Evolutionary conservation across 768 basidiomycete genomes (phyloP), one percentile per base, ranked within the genome.

Genomic region (Lactifluus echinatus): DNA sequence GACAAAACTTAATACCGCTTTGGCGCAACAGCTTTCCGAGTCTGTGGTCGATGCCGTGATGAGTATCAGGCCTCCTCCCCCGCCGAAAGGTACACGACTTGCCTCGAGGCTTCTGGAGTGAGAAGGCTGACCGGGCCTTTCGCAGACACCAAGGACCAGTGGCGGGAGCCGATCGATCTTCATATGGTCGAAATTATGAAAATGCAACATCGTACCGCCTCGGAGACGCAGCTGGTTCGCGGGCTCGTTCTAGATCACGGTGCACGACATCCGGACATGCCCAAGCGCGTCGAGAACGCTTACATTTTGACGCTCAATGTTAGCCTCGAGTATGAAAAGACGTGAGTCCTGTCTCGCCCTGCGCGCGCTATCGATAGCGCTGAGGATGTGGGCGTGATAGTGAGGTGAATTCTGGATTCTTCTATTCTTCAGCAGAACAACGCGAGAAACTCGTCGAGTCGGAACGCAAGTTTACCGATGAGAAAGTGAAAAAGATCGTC

Each of bases 151-250:
- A 73, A 75, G 60, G 84, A 87, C 67, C 82, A 84, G 64, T 87
- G 82, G 78, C 80, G 79, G 52, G 85, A 93, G 64, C 93, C 94
- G 49, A 94, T 98, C 68, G 96, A 99, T 75, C 77, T 99, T 55
- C 95, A 98, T 74, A 99, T 99, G 96, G 76, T 99, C 50, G 96
- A 99, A 74, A 85, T 98, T 61, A 98, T 98, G 96, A 98, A 98
- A 76, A 99, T 99, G 96, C 95, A 96, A 71, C 96, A 99, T 74
- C 88, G 94, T 66, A 94, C 88, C 42, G 93, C 96, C 61, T 93
- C 92, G 23, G 96, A 99, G 72, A 99, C 96, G 29, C 89, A 96
- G 69, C 83, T 99, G 37, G 77, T 99, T 66, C 87, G 90, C 65
- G 96, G 96, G 34, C 79, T 99, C 56, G 96, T 99, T 44, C 79